Conservation (phyloP, 179 eudicot genomes). For the Drosera spatulata region DNA sequence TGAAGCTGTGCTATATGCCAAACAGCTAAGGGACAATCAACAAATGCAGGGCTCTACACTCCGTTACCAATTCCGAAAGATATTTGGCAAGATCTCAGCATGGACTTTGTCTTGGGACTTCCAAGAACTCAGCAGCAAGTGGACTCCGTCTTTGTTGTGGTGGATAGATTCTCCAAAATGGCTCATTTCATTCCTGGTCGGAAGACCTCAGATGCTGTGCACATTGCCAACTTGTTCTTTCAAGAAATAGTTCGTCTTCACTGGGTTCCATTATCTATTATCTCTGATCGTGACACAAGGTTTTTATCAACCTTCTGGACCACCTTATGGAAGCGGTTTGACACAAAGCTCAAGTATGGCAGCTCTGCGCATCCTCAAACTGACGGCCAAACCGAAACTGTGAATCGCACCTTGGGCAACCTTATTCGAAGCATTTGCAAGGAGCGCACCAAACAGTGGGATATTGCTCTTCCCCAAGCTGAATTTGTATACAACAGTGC, state of each 20-base stretch:
- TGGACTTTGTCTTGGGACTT: background rate
- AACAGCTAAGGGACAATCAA: background rate
- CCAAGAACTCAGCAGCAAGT: background rate
- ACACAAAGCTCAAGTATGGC: background rate
- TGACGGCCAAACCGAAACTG: background rate
- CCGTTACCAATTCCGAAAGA: background rate
- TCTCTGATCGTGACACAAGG: background rate
- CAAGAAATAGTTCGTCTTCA: background rate
- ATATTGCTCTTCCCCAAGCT: background rate
- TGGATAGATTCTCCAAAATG: background rate
- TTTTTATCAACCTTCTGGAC: background rate
- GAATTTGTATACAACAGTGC: background rate
- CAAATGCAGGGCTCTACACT: background rate
- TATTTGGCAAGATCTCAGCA: background rate
- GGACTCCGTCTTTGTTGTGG: background rate
- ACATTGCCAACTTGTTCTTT: background rate
- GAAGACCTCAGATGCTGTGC: background rate
- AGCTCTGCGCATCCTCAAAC: background rate
- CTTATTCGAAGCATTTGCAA: background rate
- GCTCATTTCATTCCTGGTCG: background rate
- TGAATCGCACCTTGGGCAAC: background rate
- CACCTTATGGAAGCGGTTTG: background rate
- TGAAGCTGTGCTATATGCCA: no score
- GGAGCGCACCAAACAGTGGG: background rate
- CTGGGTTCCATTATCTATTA: background rate